A percentile compares a stretch with the other conserved stretches of the same genome.
Conservation (phyloP, 23 red algal species). For the Gracilariopsis chorda region DNA sequence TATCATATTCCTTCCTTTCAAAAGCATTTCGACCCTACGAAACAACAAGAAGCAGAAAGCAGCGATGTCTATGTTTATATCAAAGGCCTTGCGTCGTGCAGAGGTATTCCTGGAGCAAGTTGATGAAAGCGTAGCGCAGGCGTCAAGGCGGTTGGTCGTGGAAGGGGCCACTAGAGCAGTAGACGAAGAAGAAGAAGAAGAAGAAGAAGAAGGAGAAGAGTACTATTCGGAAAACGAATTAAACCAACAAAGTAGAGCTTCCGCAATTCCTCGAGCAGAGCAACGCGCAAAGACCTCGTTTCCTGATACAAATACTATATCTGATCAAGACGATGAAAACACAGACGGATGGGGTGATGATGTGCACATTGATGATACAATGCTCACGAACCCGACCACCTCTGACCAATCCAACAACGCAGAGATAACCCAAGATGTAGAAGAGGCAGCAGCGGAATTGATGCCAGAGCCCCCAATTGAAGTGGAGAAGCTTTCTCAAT, state of each 20-base stretch:
- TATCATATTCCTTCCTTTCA: background rate
- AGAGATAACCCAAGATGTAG: background rate
- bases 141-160: conserved; percentile 38
- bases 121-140: conserved; percentile 69
- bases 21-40: background rate
- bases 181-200: conserved; percentile 36
- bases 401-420: background rate
- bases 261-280: conserved; percentile 31
- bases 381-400: background rate
- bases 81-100: conserved; percentile 57
- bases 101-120: conserved; percentile 82
- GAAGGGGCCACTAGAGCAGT: conserved; percentile 55
- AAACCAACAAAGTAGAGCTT: background rate
- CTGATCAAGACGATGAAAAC: background rate
- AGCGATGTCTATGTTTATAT: conserved; percentile 62
- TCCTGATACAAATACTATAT: background rate
- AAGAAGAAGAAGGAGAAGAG: no score
- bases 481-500: background rate
- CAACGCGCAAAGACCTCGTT: background rate
- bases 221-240: conserved; percentile 33
- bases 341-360: background rate
- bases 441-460: background rate
- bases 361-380: background rate
- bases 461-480: background rate
- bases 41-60: background rate